Base-by-base conservation (phyloP, 148 eudicot species). In the Rhododendron mucronatum region DNA sequence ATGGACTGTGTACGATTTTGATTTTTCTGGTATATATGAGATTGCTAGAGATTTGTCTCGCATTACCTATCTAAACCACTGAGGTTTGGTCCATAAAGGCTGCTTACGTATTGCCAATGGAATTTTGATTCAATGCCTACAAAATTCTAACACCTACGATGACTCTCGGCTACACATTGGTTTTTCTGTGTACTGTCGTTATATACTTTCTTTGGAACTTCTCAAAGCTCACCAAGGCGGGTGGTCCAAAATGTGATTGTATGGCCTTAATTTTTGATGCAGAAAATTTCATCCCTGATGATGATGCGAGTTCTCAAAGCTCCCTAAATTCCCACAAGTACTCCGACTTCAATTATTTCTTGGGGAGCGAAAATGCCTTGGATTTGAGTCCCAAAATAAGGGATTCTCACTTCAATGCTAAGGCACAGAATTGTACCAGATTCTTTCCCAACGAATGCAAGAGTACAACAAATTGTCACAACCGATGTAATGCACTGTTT, bases 221-320 rank as follows among this genome's bases (percentile, higher is more conserved):
- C 76, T 7, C 30, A 28, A 48, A 84, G 89, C 76, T 95, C 55
- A 87, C 86, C 76, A 92, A 92, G 96, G 98, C 91, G 44, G 99
- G 93, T 50, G 23, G 53, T 74, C 80, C 59, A 14, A 53, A 39
- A 51, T 80, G 86, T 92, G 83, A 91, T 96, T 26, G 96, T 96
- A 61, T 94, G 77, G 73, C 90, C 81, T 33, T 90, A 82, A 74
- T 20, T 67, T 59, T 55, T 88, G 35, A 73, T 89, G 90, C 88
- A 91, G 93, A 87, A 81, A 88, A 88, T 74, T 82, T 85, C 78
- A 87, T 87, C 78, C 95, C 95, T 5, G 88, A 55, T 50, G 91
- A 91, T 86, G 93, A 91, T 82, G 86, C 89, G 35, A 91, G 91
- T 80, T 91, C 93, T 28, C 91, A 90, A 41, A 86, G 93, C 84